Base-by-base conservation (phyloP, 257 asterid genomes). In the Galeopsis tetrahit region DNA sequence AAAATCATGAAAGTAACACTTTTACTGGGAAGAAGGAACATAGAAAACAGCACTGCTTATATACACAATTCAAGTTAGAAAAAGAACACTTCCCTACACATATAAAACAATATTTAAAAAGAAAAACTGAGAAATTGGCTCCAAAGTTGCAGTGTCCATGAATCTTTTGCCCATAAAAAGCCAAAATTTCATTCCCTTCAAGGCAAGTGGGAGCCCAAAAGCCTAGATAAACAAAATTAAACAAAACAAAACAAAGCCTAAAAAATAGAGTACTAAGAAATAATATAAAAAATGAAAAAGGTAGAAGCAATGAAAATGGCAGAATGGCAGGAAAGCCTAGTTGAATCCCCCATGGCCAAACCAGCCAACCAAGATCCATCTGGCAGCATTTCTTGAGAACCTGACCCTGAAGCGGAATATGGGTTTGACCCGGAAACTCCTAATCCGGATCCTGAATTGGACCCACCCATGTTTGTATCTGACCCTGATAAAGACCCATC, bases 341-440 rank as follows among this genome's bases (percentile, higher is more conserved):
- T 69, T 2, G 98, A 86, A 42, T 66, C 87, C 34, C 97, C 98
- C 96, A 93, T 87, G 33, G 98, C 98, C 63, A 93, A 64, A 78
- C 98, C 98, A 70, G 96, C 98, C 76, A 90, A 76, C 82, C 87
- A 92, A 2, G 98, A 88, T 17, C 98, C 98, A 68, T 90, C 97
- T 5, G 87, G 69, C 44, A 85, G 40, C 85, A 81, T 64, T 31
- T 84, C 81, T 15, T 81, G 74, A 9, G 96, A 80, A 3, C 85
- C 89, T 5, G 96, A 81, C 79, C 85, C 85, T 3, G 87, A 2
- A 0, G 39, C 78, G 7, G 88, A 62, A 15, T 69, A 75, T 28
- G 68, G 39, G 28, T 75, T 81, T 49, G 82, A 43, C 42, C 82
- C 88, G n/a, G 82, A 36, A n/a, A 49, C 71, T 3, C 75, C 80